A percentile compares a stretch with the other conserved stretches of the same genome.
Evolutionary conservation across 1,284 basidiomycete genomes (phyloP).

Genomic region (Entoloma clypeatum): DNA sequence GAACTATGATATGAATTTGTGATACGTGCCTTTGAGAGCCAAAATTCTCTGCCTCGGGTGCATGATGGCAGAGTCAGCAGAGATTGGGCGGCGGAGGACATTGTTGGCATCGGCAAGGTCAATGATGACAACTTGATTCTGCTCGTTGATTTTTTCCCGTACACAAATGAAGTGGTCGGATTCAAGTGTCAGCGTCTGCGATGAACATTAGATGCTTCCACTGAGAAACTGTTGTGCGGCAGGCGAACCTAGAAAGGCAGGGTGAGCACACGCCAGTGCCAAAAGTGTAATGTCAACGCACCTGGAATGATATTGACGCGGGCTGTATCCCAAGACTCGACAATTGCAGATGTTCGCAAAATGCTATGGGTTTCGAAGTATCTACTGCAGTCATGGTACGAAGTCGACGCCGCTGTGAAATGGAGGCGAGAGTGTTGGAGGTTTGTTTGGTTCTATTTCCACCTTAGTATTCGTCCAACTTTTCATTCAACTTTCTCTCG

Average conservation of each 20-base stretch:
- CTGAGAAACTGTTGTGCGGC: slow-evolving; percentile 3
- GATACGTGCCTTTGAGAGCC: slow-evolving; percentile 81
- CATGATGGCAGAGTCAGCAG: slow-evolving; percentile 98
- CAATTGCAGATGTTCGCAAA: slow-evolving; percentile 88
- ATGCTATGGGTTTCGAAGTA: slow-evolving; percentile 70
- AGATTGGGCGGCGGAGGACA: slow-evolving; percentile 95
- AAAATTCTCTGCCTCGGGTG: slow-evolving; percentile 97
- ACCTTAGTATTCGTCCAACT: too few relatives aligned
- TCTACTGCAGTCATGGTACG: slow-evolving; percentile 42
- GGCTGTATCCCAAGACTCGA: slow-evolving; percentile 96
- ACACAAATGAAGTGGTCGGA: slow-evolving; percentile 97
- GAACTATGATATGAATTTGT: background rate
- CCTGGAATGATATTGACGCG: slow-evolving; percentile 96
- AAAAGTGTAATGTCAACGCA: slow-evolving; percentile 40
- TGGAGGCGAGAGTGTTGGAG: too few relatives aligned
- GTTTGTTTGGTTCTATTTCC: too few relatives aligned
- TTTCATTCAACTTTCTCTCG: too few relatives aligned
- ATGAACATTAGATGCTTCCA: slow-evolving; percentile 3
- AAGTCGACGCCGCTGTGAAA: too few relatives aligned
- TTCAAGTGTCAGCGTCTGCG: slow-evolving; percentile 85
- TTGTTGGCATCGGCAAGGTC: slow-evolving; percentile 95
- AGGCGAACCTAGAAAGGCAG: slow-evolving; percentile 30
- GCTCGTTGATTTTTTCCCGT: slow-evolving; percentile 84
- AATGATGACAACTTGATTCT: slow-evolving; percentile 96
- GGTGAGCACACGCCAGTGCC: slow-evolving; percentile 29